Evolutionary conservation across 768 basidiomycete species (phyloP), one percentile per base, ranked within the genome.

Genomic region (Mycena amicta): DNA sequence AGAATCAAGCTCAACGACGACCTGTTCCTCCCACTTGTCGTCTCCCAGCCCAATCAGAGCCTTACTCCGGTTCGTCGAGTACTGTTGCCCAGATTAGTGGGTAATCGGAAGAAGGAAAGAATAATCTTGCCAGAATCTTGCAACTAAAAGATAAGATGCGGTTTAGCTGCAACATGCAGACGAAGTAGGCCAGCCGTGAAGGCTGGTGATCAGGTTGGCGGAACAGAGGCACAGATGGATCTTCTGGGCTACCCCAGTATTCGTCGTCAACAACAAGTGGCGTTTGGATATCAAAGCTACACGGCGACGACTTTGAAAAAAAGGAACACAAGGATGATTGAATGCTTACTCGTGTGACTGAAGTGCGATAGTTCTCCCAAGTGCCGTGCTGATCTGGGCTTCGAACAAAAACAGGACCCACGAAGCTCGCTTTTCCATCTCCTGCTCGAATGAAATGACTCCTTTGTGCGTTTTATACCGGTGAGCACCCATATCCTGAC

Each of bases 311-410:
- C 5, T 20, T 27, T 5, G 25, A 23, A 18, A 16, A 4, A 51
- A 4, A 3, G 29, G 25, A 18, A 52, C 6, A 27, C 25, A 28
- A 4, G 4, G 20, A 16, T 8, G 33, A 37, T n/a, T n/a, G n/a
- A 37, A 8, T 4, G 70, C 83, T 29, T 53, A 81, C 78, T 86
- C 84, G 62, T 83, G 83, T 45, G 86, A 84, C 50, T 82, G 79
- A 5, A 87, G 73, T 4, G 81, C 79, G 56, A 80, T 74, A 0
- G 85, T 82, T 13, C 87, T 23, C 4, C 39, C 57, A 56, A 39
- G 18, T 4, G 3, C 22, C 16, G 16, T 18, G 46, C 46, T 30
- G 25, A 49, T 49, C 27, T 49, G 47, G 12, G 55, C 20, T 22
- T 65, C 64, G 47, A 56, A 56, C 11, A 56, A 27, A 27, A 55